Evolutionary conservation across 2,329 filamentous ascomycete genomes (phyloP).

Genomic region (Lojkania enalia): DNA sequence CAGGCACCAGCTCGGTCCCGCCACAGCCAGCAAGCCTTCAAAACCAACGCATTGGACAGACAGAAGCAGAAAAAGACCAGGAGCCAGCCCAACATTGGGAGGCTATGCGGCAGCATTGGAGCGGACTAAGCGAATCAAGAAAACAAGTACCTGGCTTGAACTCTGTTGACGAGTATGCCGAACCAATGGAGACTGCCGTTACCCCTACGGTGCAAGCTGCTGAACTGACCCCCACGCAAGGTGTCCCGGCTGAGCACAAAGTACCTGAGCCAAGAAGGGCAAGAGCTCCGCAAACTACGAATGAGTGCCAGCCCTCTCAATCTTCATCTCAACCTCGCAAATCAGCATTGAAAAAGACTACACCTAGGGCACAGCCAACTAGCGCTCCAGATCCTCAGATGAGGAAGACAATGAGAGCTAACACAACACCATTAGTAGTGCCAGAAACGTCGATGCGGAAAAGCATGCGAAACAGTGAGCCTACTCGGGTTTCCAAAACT

Average conservation of each 20-base stretch:
- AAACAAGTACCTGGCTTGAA: conserved; percentile 53
- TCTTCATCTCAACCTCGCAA: conserved; percentile 40
- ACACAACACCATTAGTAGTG: conserved; percentile 10
- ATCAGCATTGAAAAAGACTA: conserved; percentile 48
- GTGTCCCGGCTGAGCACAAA: not conserved
- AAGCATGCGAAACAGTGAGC: conserved; percentile 50
- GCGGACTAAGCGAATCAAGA: conserved; percentile 64
- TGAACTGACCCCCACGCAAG: not conserved
- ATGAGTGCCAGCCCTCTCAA: conserved; percentile 19
- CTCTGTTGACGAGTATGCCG: conserved; percentile 47
- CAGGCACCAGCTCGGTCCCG: conserved; percentile 20
- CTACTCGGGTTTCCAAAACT: conserved; percentile 30
- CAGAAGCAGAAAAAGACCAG: conserved; percentile 12
- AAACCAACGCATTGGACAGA: conserved; percentile 10
- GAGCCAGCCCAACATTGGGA: conserved; percentile 62
- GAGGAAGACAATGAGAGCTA: conserved; percentile 11
- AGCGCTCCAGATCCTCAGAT: conserved; percentile 24
- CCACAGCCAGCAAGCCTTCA: conserved; percentile 17
- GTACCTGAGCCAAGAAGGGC: conserved; percentile 15
- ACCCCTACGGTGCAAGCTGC: not conserved
- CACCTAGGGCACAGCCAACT: conserved; percentile 28
- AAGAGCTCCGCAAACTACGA: conserved; percentile 25
- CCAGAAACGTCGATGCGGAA: conserved; percentile 48
- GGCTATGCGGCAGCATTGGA: conserved; percentile 71
- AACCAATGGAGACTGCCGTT: not conserved